Evolutionary conservation across 495 filamentous ascomycete genomes (phyloP), one percentile per base, ranked within the genome.

Genomic region (Thermochaetoides thermophila): DNA sequence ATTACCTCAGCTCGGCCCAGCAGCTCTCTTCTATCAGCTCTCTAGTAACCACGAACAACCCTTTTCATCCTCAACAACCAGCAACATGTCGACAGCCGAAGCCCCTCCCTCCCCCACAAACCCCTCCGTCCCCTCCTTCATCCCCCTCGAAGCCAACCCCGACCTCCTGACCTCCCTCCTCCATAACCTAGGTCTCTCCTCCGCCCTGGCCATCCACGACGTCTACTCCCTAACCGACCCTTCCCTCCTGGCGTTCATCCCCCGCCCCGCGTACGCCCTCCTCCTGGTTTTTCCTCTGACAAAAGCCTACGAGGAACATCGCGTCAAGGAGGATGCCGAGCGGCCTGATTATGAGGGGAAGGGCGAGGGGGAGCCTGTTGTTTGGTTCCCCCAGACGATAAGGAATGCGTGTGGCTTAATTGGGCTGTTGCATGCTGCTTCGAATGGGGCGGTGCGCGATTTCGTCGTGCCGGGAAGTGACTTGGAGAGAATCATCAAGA

Each of bases 311-410:
- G 73, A 84, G 57, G 56, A 62, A 29, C 65, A 66, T 42, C 73
- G 80, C 17, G 52, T 63, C 17, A 52, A 64, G 36, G 81, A 85
- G 55, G 78, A 89, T 53, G 54, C 62, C 21, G 56, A 69, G 19
- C 43, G 56, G 10, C 2, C 31, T 5, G 63, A 65, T 24, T 71
- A 71, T 36, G 31, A 43, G 1, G 56, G 58, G 19, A 44, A 39
- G 15, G 66, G 64, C 18, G 40, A 44, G 5, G 45, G 33, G 5
- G 60, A 69, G 42, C 77, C 76, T 0, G 75, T 81, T 3, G 62
- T 81, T 20, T 91, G 83, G 83, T 89, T 83, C 60, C 73, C 71
- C 38, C 84, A 92, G 45, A 92, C 83, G 0, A 91, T 92, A 45
- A 68, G 73, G 23, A 74, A 91, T 48, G 76, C 82, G 4, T 92